phyloP scores from a whole-genome alignment of 2,329 filamentous ascomycete genomes.

The Dactylella cylindrospora region DNA sequence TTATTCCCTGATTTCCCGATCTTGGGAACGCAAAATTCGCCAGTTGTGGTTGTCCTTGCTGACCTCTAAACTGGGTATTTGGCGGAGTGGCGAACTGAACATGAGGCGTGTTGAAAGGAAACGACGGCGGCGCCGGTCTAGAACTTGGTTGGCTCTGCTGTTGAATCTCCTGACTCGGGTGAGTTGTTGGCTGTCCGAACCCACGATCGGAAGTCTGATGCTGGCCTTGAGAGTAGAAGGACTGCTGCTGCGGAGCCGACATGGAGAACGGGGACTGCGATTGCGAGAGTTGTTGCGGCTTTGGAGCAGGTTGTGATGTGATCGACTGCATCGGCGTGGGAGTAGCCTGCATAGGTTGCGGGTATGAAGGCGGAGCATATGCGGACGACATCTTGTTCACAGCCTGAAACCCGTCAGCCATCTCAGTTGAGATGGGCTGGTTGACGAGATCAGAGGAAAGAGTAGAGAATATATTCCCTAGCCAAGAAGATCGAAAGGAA shows the following conservation, averaged over 20 bases:
- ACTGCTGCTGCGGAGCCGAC: slow-evolving; percentile 14
- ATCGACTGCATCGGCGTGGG: slow-evolving; percentile 33
- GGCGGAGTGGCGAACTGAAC: slow-evolving; percentile 37
- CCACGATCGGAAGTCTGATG: slow-evolving; percentile 21
- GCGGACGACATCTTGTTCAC: slow-evolving; percentile 43
- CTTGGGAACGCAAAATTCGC: slow-evolving; percentile 33
- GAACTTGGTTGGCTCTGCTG: slow-evolving; percentile 27
- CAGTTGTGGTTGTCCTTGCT: slow-evolving; percentile 30
- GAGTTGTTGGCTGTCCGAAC: slow-evolving; percentile 36
- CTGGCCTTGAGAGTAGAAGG: too few relatives aligned
- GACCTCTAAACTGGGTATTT: slow-evolving; percentile 39
- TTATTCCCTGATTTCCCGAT: slow-evolving; percentile 13
- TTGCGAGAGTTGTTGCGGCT: slow-evolving; percentile 44
- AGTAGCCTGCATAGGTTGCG: slow-evolving; percentile 38
- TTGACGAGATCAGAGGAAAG: slow-evolving; percentile 14
- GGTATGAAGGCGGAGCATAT: slow-evolving; percentile 20
- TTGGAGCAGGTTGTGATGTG: slow-evolving; percentile 42
- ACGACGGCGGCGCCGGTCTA: slow-evolving; percentile 30
- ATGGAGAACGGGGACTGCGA: slow-evolving; percentile 38
- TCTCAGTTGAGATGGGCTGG: too few relatives aligned
- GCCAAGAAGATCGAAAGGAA: slow-evolving; percentile 6
- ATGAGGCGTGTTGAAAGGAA: slow-evolving; percentile 41
- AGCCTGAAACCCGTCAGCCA: slow-evolving; percentile 43
- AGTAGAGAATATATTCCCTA: too few relatives aligned
- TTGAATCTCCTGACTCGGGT: slow-evolving; percentile 32